Conservation (phyloP, 2,329 filamentous ascomycete genomes). For the Hymenoscyphus scutula region DNA sequence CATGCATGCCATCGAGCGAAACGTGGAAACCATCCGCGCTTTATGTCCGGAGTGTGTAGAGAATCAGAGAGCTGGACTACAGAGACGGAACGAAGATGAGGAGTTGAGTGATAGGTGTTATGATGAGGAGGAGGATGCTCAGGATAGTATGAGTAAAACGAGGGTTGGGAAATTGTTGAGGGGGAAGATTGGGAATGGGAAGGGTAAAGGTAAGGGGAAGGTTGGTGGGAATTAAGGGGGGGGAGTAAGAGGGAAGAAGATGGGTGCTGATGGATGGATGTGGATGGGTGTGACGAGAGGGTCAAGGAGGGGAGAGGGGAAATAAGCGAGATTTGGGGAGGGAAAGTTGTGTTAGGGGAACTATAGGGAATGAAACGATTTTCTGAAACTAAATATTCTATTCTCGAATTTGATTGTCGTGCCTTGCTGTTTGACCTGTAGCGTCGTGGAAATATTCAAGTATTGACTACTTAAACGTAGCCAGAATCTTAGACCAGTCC, state of each 20-base stretch:
- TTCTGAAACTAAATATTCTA: background rate
- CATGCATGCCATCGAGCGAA: background rate
- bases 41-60: background rate
- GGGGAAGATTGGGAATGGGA: background rate
- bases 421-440: background rate
- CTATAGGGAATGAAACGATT: background rate
- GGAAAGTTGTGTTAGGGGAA: no score
- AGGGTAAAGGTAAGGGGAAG: background rate
- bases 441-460: background rate
- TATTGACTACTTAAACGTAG: background rate
- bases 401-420: background rate
- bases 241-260: background rate
- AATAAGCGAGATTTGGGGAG: no score
- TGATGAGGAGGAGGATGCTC: background rate
- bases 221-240: background rate
- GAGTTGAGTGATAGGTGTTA: background rate
- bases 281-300: background rate
- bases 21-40: background rate
- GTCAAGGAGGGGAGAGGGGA: no score
- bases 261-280: background rate
- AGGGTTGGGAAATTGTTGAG: background rate
- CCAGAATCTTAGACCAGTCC: constrained; percentile 26
- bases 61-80: background rate
- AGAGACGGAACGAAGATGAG: background rate
- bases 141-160: background rate